These are phyloP conservation scores for Talaromyces rugulosus DNA, from an alignment of 2,329 filamentous ascomycete species.

Conservation along the genomic window DNA sequence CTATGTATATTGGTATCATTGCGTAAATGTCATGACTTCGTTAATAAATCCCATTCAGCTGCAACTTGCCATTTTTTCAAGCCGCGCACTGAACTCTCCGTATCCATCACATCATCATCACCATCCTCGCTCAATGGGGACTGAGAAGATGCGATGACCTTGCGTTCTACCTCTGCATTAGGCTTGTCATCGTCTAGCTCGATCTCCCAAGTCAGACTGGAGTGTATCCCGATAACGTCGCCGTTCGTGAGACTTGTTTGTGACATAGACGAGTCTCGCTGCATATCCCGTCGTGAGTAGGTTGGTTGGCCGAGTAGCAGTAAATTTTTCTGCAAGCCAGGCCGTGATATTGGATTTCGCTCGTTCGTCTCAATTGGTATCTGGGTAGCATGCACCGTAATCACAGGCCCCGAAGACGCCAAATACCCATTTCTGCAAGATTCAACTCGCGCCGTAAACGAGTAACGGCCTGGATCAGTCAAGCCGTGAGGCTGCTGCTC, in stretches of 20 bases:
- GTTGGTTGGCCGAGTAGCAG: constrained; percentile 24
- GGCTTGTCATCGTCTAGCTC: constrained; percentile 18
- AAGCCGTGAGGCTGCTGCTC: constrained; percentile 15
- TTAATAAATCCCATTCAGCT: constrained; percentile 37
- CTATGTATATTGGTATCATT: not conserved
- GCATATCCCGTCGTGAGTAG: not conserved
- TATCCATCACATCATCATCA: not conserved
- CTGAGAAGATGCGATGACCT: constrained; percentile 8
- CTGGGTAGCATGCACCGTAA: constrained; percentile 2
- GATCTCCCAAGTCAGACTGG: constrained; percentile 33
- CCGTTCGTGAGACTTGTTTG: constrained; percentile 10
- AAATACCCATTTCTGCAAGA: constrained; percentile 6
- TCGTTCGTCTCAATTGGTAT: not conserved
- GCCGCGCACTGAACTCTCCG: not conserved
- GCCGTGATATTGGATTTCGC: not conserved
- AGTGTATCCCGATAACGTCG: constrained; percentile 26
- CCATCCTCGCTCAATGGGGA: constrained; percentile 1
- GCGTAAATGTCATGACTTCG: not conserved
- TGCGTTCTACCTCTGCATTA: not conserved
- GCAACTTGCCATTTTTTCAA: constrained; percentile 31
- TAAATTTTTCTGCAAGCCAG: constrained; percentile 15
- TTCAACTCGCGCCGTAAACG: constrained; percentile 4
- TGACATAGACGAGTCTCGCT: not conserved
- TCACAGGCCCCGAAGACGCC: constrained; percentile 7
- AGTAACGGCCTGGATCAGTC: not conserved